phyloP scores from a whole-genome alignment of 2,329 filamentous ascomycete species.

The Magnaporthales sp. region DNA sequence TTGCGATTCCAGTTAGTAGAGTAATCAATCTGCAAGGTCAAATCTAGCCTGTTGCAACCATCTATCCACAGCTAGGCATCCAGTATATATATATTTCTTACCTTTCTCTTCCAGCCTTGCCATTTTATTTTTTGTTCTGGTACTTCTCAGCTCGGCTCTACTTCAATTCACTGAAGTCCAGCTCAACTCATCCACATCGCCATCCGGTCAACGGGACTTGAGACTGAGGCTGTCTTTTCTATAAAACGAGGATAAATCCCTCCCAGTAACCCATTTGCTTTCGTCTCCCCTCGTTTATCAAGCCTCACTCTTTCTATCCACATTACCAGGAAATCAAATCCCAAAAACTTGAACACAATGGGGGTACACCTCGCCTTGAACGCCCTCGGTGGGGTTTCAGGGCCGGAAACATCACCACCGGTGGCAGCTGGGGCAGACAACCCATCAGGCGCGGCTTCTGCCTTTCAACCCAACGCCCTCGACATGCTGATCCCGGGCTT shows the following conservation, averaged over 20 bases:
- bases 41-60: neutral
- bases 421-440: neutral
- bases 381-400: neutral
- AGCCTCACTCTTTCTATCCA: too few relatives aligned
- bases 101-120: neutral
- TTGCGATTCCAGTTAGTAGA: neutral
- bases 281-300: neutral
- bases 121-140: neutral
- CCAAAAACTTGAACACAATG: neutral
- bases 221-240: neutral
- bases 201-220: neutral
- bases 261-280: neutral
- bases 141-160: neutral
- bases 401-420: neutral
- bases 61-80: neutral
- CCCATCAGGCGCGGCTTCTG: neutral
- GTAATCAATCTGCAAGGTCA: neutral
- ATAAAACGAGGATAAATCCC: neutral
- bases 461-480: slow-evolving; percentile 32
- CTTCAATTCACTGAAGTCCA: neutral
- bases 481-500: slow-evolving; percentile 61
- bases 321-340: neutral
- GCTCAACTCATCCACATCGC: neutral
- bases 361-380: neutral
- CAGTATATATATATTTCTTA: neutral